Evolutionary conservation across 495 filamentous ascomycete species (phyloP).

Genomic region (Neurospora sp.): DNA sequence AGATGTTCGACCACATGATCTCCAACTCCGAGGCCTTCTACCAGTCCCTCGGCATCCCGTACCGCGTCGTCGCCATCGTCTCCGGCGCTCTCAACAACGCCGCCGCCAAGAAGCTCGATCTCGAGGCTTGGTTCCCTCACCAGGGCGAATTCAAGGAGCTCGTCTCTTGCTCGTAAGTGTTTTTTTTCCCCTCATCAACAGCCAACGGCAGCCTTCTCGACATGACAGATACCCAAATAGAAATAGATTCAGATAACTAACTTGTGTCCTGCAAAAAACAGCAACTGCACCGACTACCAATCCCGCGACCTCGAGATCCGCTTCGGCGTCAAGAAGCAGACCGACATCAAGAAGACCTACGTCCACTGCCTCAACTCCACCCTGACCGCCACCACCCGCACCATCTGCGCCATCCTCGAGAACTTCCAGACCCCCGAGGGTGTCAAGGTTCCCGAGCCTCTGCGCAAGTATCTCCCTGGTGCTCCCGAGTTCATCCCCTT

Average conservation of each 20-base stretch:
- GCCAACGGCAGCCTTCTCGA: too few species aligned
- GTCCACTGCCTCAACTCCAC: slow-evolving; percentile 91
- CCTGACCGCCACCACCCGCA: slow-evolving; percentile 84
- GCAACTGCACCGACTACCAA: slow-evolving; percentile 93
- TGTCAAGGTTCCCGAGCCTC: slow-evolving; percentile 71
- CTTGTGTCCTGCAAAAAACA: background rate
- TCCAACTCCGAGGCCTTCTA: slow-evolving; percentile 86
- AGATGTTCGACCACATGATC: slow-evolving; percentile 90
- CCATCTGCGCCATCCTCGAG: slow-evolving; percentile 89
- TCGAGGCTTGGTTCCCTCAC: slow-evolving; percentile 90
- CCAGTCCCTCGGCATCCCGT: slow-evolving; percentile 76
- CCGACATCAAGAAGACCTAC: slow-evolving; percentile 66
- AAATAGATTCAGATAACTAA: background rate
- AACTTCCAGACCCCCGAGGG: slow-evolving; percentile 85
- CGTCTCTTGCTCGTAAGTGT: slow-evolving; percentile 63
- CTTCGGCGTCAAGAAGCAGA: slow-evolving; percentile 35
- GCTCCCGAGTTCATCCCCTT: slow-evolving; percentile 79
- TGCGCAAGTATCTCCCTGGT: slow-evolving; percentile 84
- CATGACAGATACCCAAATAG: too few species aligned
- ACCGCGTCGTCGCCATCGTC: slow-evolving; percentile 85
- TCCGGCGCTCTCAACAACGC: slow-evolving; percentile 92
- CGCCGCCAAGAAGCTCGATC: slow-evolving; percentile 87
- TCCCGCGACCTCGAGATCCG: slow-evolving; percentile 73
- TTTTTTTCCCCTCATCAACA: too few species aligned
- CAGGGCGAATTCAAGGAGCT: slow-evolving; percentile 90